A percentile compares a stretch with the other conserved stretches of the same genome.
Evolutionary conservation across 2,329 filamentous ascomycete genomes (phyloP).

Genomic region (Diaporthe destruens): DNA sequence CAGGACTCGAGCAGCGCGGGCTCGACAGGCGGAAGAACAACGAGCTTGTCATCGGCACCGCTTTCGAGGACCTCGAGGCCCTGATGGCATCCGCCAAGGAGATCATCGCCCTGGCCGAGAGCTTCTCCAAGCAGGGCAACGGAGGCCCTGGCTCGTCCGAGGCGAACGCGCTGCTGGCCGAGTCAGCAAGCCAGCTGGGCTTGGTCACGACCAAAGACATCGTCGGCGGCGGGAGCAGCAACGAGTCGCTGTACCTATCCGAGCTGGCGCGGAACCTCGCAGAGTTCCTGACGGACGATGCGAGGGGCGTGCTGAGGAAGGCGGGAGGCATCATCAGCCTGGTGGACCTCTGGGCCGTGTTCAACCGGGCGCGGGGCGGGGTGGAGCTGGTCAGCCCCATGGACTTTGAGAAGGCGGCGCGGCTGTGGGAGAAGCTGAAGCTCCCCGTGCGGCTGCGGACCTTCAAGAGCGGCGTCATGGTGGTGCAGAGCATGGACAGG

Average conservation of each 20-base stretch:
- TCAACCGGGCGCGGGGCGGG: slow-evolving; percentile 92
- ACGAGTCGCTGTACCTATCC: slow-evolving; percentile 89
- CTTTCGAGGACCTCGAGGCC: slow-evolving; percentile 96
- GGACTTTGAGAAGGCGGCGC: slow-evolving; percentile 91
- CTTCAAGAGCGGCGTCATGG: slow-evolving; percentile 94
- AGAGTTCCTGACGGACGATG: slow-evolving; percentile 90
- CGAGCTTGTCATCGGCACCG: slow-evolving; percentile 89
- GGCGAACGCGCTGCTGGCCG: slow-evolving; percentile 79
- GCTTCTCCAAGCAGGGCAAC: slow-evolving; percentile 78
- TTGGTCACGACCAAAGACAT: slow-evolving; percentile 97
- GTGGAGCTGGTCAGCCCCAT: slow-evolving; percentile 93
- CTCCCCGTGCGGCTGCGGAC: slow-evolving; percentile 87
- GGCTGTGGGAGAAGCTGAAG: slow-evolving; percentile 87
- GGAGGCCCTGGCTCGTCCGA: slow-evolving; percentile 74
- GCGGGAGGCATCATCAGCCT: slow-evolving; percentile 90
- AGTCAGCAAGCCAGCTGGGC: slow-evolving; percentile 86
- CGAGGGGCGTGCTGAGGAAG: slow-evolving; percentile 79
- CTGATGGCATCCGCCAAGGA: slow-evolving; percentile 98
- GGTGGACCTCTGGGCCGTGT: slow-evolving; percentile 93
- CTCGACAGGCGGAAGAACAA: slow-evolving; percentile 91
- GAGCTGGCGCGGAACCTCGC: slow-evolving; percentile 87
- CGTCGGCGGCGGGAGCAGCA: slow-evolving; percentile 78
- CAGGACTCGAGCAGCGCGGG: slow-evolving; percentile 88
- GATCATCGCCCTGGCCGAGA: slow-evolving; percentile 91
- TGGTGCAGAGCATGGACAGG: slow-evolving; percentile 88